Conservation (phyloP, 169 alveolate species). For the Toxoplasma gondii region DNA sequence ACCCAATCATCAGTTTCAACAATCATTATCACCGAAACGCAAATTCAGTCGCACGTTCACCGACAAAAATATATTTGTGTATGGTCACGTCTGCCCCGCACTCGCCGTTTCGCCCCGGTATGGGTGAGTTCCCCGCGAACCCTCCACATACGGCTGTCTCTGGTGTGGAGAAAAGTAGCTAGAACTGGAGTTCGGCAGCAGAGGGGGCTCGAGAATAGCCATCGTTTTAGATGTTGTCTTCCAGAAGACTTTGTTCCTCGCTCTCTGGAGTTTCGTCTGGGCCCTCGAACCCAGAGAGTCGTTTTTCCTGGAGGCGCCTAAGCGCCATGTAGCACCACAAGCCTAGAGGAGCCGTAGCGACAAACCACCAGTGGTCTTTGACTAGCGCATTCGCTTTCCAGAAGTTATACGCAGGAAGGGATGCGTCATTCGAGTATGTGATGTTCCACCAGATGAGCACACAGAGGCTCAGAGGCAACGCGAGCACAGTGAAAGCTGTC, state of each 20-base stretch:
- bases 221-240: neutral
- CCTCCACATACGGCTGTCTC: no score
- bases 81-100: no score
- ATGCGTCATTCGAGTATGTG: neutral
- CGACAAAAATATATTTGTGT: no score
- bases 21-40: no score
- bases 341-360: neutral
- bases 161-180: no score
- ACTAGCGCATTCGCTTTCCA: neutral
- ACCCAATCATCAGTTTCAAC: no score
- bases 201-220: neutral
- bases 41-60: no score
- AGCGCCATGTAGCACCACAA: neutral
- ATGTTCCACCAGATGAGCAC: conserved; percentile 38
- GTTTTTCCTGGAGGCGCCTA: conserved; percentile 1
- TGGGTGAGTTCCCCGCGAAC: no score
- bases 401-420: neutral
- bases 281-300: conserved; percentile 2
- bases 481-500: neutral
- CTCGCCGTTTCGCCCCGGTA: no score
- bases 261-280: neutral
- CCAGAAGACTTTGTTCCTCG: neutral
- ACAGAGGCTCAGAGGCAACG: conserved; percentile 13
- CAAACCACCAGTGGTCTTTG: conserved; percentile 3
- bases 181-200: no score